Evolutionary conservation across 352 stramenopile genomes (phyloP), one percentile per base, ranked within the genome.

Genomic region (Globisporangium cederbergense): DNA sequence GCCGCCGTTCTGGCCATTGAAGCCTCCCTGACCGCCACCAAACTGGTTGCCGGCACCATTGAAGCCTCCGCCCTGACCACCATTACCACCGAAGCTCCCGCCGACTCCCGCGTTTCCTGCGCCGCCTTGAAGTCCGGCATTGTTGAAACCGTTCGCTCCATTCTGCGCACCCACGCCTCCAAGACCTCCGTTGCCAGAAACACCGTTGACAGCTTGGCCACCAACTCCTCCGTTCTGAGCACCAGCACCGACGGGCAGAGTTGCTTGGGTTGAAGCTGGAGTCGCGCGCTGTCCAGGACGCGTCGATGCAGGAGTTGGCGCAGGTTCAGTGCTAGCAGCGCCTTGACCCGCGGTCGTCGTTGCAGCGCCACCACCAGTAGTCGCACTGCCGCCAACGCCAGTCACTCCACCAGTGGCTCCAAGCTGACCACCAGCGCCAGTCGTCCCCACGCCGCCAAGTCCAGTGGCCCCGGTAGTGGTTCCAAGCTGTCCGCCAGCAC

Each of bases 221-320:
- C 45, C 45, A 8, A 11, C n/a, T 28, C 8, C 45, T 51, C 45
- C 6, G 7, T 51, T 51, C 45, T 51, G 45, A 30, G 45, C 45
- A 25, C 45, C 18, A 51, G 18, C 8, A 0, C n/a, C 45, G 13
- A 10, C 18, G 3, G 45, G n/a, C 10, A 32, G 36, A 50, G 54
- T 40, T 2, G 20, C 38, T 9, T 40, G 36, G 7, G 9, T 13
- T 51, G 14, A 40, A 40, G 36, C 22, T 61, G 36, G 55, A 20
- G 40, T 40, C 22, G 55, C 20, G 4, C 40, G 55, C 22, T 61
- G 55, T 30, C 55, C 55, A 14, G 25, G 55, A 52, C 55, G 55
- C 14, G 55, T 61, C 11, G 55, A 18, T 0, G 55, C 55, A 40
- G 55, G 55, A 28, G 55, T 61, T 22, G 55, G 55, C 3, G 55